Evolutionary conservation across 176 grass and related monocot species (phyloP).

Genomic region (Rhynchospora tenuis): DNA sequence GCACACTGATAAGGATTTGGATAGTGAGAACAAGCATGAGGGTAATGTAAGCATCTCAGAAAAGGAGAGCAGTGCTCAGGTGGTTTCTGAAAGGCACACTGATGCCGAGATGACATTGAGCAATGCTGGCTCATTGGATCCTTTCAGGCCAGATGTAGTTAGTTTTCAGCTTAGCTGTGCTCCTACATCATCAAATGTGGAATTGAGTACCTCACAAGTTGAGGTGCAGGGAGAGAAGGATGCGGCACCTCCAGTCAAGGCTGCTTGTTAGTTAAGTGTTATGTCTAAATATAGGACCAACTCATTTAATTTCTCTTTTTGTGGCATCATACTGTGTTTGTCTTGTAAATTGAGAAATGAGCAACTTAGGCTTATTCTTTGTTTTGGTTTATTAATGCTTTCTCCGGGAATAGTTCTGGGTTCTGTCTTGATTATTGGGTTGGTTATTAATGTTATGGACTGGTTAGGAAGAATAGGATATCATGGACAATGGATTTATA

Average conservation of each 20-base stretch:
- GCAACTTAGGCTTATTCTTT: not conserved
- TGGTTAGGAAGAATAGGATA: not conserved
- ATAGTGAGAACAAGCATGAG: slow-evolving; percentile 29
- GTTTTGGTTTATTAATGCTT: not conserved
- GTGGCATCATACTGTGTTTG: not conserved
- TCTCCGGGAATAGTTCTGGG: not conserved
- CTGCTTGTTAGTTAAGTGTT: slow-evolving; percentile 6
- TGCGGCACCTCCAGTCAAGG: not conserved
- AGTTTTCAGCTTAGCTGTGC: slow-evolving; percentile 39
- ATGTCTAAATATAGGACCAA: slow-evolving; percentile 18
- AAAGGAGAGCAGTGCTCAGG: slow-evolving; percentile 25
- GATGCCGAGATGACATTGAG: slow-evolving; percentile 46
- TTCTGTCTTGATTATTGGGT: not conserved
- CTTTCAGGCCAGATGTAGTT: slow-evolving; percentile 23
- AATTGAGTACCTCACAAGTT: not conserved
- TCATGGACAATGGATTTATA: not conserved
- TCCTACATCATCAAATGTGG: slow-evolving; percentile 12
- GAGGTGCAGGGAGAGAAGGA: slow-evolving; percentile 16
- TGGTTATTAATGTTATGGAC: not conserved
- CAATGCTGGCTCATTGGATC: slow-evolving; percentile 29
- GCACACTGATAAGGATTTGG: not conserved
- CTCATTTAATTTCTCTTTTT: not conserved
- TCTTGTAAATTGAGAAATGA: not conserved
- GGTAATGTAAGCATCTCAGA: slow-evolving; percentile 21
- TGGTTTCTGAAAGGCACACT: slow-evolving; percentile 35